Evolutionary conservation across 2,329 filamentous ascomycete genomes (phyloP).

Genomic region (Alternaria ventricosa): DNA sequence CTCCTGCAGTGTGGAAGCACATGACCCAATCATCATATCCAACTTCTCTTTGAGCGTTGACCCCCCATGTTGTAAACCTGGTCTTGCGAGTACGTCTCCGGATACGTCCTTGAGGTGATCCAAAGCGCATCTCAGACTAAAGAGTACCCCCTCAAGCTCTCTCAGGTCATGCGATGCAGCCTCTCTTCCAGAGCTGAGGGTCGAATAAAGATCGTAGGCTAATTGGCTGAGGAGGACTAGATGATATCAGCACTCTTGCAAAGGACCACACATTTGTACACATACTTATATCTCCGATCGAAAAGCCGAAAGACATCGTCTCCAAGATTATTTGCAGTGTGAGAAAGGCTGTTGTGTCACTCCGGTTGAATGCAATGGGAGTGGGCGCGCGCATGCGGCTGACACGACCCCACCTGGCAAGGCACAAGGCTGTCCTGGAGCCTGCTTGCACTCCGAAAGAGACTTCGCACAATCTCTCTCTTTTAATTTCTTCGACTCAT

Average conservation of each 20-base stretch:
- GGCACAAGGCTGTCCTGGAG: no score
- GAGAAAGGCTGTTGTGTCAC: accelerated
- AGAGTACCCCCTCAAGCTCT: background rate
- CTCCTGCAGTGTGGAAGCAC: background rate
- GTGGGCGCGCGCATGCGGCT: background rate
- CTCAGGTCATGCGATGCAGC: background rate
- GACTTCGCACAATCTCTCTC: no score
- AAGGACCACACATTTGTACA: background rate
- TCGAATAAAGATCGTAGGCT: background rate
- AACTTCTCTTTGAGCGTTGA: background rate
- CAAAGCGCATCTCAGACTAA: background rate
- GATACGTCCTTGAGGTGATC: background rate
- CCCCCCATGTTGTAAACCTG: background rate
- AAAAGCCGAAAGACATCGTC: background rate
- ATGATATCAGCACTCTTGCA: background rate
- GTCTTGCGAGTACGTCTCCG: background rate
- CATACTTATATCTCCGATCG: background rate
- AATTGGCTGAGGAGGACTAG: background rate
- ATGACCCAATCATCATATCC: background rate
- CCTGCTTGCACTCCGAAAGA: no score
- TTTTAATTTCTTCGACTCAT: no score
- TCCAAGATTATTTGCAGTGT: no score
- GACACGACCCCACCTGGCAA: no score
- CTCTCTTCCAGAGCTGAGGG: background rate
- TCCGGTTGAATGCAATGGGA: background rate